Percentiles rank a stretch among this genome's conserved stretches.
These are phyloP conservation scores for Candolleomyces aberdarensis DNA, from an alignment of 768 basidiomycete species.

Conservation along the genomic window DNA sequence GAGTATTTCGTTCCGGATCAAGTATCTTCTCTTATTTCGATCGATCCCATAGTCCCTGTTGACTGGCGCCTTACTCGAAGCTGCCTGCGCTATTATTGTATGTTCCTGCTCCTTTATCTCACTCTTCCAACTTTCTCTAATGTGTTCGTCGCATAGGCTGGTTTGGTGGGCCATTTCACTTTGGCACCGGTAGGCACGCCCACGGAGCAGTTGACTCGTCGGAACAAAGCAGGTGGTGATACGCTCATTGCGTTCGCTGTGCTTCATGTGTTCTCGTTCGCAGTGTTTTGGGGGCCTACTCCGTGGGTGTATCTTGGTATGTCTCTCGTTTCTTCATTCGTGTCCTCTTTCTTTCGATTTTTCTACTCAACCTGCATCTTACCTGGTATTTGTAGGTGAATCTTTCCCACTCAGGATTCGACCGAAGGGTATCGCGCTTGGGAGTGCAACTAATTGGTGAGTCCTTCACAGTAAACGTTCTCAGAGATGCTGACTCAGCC, in stretches of 20 bases:
- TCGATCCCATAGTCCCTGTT: conserved; percentile 49
- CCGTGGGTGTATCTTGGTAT: conserved; percentile 33
- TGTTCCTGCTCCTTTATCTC: conserved; percentile 12
- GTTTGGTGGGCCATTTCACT: conserved; percentile 67
- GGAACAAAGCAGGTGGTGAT: conserved; percentile 59
- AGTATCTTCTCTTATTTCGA: not conserved
- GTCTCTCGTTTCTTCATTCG: not conserved
- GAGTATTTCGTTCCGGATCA: not conserved
- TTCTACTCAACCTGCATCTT: not conserved
- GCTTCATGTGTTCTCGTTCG: conserved; percentile 70
- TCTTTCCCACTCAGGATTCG: conserved; percentile 80
- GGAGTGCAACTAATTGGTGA: conserved; percentile 48
- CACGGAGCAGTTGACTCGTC: conserved; percentile 42
- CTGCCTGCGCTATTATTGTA: conserved; percentile 60
- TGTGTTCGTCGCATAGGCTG: conserved; percentile 39
- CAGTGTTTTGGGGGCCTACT: conserved; percentile 75
- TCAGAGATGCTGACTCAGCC: conserved; percentile 10
- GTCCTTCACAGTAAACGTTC: conserved; percentile 30
- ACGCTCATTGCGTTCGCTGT: conserved; percentile 73
- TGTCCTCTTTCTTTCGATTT: not conserved
- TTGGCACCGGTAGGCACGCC: conserved; percentile 54
- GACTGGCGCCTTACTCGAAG: conserved; percentile 59
- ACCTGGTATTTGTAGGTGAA: conserved; percentile 66
- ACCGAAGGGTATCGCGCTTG: conserved; percentile 75
- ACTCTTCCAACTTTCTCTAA: not conserved